Conservation (phyloP, 2,329 filamentous ascomycete species). For the Gaeumannomyces tritici region DNA sequence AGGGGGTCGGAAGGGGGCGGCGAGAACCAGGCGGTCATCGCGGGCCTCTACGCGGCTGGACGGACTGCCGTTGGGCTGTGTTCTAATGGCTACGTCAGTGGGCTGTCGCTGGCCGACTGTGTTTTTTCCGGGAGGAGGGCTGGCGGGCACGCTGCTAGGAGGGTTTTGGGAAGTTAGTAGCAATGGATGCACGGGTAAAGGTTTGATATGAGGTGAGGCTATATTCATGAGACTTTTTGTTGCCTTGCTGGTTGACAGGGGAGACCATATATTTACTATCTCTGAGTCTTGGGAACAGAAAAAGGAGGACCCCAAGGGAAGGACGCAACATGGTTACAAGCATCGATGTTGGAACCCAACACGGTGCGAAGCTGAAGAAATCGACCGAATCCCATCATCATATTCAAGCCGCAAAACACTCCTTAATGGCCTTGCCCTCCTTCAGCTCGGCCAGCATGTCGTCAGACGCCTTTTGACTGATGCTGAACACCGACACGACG, state of each 20-base stretch:
- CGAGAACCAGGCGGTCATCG: neutral
- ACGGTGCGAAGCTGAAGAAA: too few relatives aligned
- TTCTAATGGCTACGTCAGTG: slow-evolving; percentile 5
- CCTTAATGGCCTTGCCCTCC: neutral
- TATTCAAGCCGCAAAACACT: neutral
- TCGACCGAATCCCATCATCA: neutral
- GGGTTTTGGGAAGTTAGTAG: neutral
- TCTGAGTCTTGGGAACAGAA: neutral
- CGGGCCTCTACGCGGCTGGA: slow-evolving; percentile 5
- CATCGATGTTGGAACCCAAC: neutral
- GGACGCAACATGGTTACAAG: too few relatives aligned
- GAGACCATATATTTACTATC: neutral
- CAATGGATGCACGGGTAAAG: too few relatives aligned
- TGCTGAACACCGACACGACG: slow-evolving; percentile 40
- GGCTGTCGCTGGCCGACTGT: slow-evolving; percentile 7
- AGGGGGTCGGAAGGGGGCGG: neutral
- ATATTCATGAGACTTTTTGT: neutral
- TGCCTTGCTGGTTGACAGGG: neutral
- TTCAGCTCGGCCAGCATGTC: slow-evolving; percentile 24
- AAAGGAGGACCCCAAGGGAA: neutral
- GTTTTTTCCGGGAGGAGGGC: slow-evolving; percentile 7
- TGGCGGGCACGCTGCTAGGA: neutral
- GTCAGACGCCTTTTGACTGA: slow-evolving; percentile 43
- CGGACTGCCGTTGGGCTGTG: slow-evolving; percentile 6
- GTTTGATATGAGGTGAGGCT: too few relatives aligned